Conservation (phyloP, 2,329 filamentous ascomycete species). For the Fusarium nanum region DNA sequence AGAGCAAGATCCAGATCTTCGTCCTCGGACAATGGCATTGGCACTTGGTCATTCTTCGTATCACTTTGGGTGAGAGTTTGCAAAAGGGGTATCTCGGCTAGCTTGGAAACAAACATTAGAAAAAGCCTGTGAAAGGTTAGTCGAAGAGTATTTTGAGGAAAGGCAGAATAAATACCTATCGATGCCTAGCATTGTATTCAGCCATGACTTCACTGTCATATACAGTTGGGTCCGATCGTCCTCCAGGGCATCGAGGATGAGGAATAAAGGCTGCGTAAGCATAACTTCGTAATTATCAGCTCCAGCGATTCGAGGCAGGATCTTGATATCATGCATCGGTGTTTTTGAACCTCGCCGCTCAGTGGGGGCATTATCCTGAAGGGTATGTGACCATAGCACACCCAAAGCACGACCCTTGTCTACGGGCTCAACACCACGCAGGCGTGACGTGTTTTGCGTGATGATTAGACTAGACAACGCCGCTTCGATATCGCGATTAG, state of each 20-base stretch:
- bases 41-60: conserved; percentile 30
- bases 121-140: conserved; percentile 62
- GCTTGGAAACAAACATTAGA: conserved; percentile 68
- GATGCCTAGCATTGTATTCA: conserved; percentile 73
- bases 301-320: conserved; percentile 61
- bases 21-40: conserved; percentile 57
- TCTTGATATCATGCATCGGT: conserved; percentile 51
- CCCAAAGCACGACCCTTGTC: conserved; percentile 77
- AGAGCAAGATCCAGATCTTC: conserved; percentile 81
- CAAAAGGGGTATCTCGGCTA: conserved; percentile 67
- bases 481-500: conserved; percentile 82
- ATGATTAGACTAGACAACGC: conserved; percentile 78
- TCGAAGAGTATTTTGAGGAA: not conserved
- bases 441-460: conserved; percentile 52
- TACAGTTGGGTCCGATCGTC: conserved; percentile 80
- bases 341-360: conserved; percentile 64
- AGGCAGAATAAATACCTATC: conserved; percentile 63
- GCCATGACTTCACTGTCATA: conserved; percentile 83
- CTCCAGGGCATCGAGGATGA: conserved; percentile 81
- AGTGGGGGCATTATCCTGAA: conserved; percentile 66
- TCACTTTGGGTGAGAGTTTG: conserved; percentile 29
- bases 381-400: conserved; percentile 84
- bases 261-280: conserved; percentile 82
- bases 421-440: conserved; percentile 53
- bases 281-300: conserved; percentile 76